Evolutionary conservation across 768 basidiomycete species (phyloP).

Genomic region (Kwoniella mangroviensis): DNA sequence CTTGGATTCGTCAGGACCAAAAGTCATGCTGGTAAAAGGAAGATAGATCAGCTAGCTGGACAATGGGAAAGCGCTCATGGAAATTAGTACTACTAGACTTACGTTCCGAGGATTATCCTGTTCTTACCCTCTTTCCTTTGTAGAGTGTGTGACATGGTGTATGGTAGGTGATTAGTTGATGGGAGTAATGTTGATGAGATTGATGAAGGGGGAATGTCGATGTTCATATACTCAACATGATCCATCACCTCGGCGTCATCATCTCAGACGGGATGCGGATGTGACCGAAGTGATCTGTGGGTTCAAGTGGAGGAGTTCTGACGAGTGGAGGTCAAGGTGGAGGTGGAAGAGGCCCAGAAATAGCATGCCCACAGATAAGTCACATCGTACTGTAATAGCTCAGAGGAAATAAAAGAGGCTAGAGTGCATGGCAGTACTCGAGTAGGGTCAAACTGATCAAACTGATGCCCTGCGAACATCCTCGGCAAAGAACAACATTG

Average conservation of each 20-base stretch:
- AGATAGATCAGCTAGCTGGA: constrained; percentile 3
- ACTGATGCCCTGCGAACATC: too few species aligned
- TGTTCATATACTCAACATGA: background rate
- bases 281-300: background rate
- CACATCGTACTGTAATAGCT: too few species aligned
- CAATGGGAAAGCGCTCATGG: background rate
- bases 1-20: constrained; percentile 40
- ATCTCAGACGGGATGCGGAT: background rate
- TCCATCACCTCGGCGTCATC: background rate
- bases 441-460: too few species aligned
- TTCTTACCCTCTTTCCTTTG: constrained; percentile 20
- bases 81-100: background rate
- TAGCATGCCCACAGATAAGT: too few species aligned
- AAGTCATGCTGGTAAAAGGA: constrained; percentile 34
- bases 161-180: background rate
- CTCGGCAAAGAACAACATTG: too few species aligned
- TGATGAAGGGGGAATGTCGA: background rate
- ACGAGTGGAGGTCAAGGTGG: too few species aligned
- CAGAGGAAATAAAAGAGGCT: too few species aligned
- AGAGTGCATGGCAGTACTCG: too few species aligned
- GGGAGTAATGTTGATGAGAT: background rate
- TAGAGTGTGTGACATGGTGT: constrained; percentile 17
- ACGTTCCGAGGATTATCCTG: constrained; percentile 24
- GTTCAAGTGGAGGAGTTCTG: background rate
- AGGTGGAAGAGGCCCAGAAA: too few species aligned